Conservation (phyloP, 1,284 basidiomycete species). For the Schizophyllum commune region DNA sequence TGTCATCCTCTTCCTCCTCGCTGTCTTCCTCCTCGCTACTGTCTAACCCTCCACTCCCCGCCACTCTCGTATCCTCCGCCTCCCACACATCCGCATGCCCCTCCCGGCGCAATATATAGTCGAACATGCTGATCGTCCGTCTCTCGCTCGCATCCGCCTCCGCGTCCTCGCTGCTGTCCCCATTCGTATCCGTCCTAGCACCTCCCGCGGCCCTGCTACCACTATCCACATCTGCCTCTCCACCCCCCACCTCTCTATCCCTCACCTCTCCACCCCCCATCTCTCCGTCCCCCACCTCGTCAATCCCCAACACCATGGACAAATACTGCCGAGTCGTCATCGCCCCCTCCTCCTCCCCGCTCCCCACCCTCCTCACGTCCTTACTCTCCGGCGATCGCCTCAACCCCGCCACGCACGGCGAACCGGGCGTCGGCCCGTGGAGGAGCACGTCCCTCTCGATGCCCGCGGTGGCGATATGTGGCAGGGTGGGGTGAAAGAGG, state of each 20-base stretch:
- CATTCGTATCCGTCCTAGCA: no score
- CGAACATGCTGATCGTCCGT: background rate
- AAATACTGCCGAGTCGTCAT: background rate
- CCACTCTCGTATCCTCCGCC: background rate
- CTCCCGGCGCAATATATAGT: background rate
- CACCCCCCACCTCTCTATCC: background rate
- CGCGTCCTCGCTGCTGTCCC: background rate
- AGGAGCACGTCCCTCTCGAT: slow-evolving; percentile 64
- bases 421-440: slow-evolving; percentile 33
- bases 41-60: background rate
- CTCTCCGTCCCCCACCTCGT: no score
- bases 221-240: no score
- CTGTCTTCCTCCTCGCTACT: background rate
- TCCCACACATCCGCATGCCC: background rate
- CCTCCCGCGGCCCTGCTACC: no score
- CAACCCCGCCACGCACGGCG: background rate
- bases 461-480: slow-evolving; percentile 59
- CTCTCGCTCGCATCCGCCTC: background rate
- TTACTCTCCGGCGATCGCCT: background rate
- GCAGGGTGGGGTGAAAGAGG: slow-evolving; percentile 63
- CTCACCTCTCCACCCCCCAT: background rate
- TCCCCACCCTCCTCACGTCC: background rate
- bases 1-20: background rate
- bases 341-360: background rate
- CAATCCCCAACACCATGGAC: background rate